Conservation (phyloP, 495 filamentous ascomycete genomes). For the Tuber aestivum region DNA sequence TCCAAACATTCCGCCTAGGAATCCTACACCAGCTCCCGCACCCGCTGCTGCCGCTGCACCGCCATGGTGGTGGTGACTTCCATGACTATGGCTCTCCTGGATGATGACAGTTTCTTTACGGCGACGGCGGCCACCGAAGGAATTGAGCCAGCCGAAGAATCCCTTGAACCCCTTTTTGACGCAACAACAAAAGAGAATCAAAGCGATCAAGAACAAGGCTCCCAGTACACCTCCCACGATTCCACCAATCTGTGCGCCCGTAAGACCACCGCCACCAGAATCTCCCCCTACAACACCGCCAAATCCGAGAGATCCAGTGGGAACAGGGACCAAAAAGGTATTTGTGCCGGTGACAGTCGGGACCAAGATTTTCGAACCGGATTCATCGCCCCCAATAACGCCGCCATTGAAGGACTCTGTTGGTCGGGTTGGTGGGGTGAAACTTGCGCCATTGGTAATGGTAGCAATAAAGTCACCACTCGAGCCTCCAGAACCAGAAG, state of each 20-base stretch:
- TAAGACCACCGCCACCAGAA: slow-evolving; percentile 16
- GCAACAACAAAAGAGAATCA: slow-evolving; percentile 40
- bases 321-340: slow-evolving; percentile 36
- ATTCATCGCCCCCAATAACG: slow-evolving; percentile 33
- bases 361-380: slow-evolving; percentile 34
- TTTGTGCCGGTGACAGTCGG: slow-evolving; percentile 38
- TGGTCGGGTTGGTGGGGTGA: slow-evolving; percentile 30
- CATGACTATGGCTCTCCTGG: slow-evolving; percentile 17
- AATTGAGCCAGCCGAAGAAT: slow-evolving; percentile 34
- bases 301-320: slow-evolving; percentile 35
- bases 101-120: slow-evolving; percentile 21
- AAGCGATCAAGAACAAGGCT: slow-evolving; percentile 39
- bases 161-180: slow-evolving; percentile 36
- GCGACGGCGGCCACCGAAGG: slow-evolving; percentile 14
- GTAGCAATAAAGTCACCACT: slow-evolving; percentile 12
- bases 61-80: slow-evolving; percentile 19
- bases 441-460: slow-evolving; percentile 15
- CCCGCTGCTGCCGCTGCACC: slow-evolving; percentile 23
- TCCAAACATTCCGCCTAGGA: slow-evolving; percentile 35
- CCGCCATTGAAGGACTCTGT: slow-evolving; percentile 35
- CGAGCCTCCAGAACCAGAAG: slow-evolving; percentile 15
- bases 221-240: slow-evolving; percentile 42
- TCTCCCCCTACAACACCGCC: slow-evolving; percentile 29
- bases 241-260: slow-evolving; percentile 40
- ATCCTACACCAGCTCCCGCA: slow-evolving; percentile 25